Percentiles rank a stretch among this genome's conserved stretches.
Conservation (phyloP, 179 eudicot species). For the Beta corolliflora region DNA sequence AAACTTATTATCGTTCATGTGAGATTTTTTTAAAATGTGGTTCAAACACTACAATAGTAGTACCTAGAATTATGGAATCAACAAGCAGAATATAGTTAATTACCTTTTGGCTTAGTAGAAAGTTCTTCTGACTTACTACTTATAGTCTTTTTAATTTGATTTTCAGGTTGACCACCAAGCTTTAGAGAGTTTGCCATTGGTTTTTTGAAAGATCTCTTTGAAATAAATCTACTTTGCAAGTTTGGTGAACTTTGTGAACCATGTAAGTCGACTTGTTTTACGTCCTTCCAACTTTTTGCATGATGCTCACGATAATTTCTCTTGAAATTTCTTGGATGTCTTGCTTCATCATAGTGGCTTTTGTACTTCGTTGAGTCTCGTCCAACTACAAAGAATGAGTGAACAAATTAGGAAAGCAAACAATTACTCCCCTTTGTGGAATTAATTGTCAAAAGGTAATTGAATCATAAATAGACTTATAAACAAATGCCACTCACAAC, state of each 20-base stretch:
- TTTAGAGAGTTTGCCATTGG: not conserved
- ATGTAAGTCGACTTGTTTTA: not conserved
- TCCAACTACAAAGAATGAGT: not conserved
- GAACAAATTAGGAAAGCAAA: not conserved
- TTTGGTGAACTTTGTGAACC: not conserved
- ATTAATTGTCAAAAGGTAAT: not conserved
- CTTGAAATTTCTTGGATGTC: constrained; percentile 9
- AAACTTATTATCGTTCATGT: no score
- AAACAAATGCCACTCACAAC: not conserved
- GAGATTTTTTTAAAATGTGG: no score
- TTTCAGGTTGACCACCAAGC: not conserved
- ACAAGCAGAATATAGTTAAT: not conserved
- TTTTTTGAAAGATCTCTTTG: not conserved
- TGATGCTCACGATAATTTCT: not conserved
- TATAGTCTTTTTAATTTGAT: not conserved
- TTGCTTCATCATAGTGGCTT: not conserved
- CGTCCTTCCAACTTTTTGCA: constrained; percentile 5
- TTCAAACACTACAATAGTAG: not conserved
- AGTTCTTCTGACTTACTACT: not conserved
- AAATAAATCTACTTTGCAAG: not conserved
- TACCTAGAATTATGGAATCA: not conserved
- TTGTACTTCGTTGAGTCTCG: not conserved
- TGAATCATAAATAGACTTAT: not conserved
- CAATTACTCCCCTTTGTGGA: not conserved
- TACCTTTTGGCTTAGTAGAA: not conserved